phyloP scores from a whole-genome alignment of 495 filamentous ascomycete genomes.

The Gamarada debralockiae region DNA sequence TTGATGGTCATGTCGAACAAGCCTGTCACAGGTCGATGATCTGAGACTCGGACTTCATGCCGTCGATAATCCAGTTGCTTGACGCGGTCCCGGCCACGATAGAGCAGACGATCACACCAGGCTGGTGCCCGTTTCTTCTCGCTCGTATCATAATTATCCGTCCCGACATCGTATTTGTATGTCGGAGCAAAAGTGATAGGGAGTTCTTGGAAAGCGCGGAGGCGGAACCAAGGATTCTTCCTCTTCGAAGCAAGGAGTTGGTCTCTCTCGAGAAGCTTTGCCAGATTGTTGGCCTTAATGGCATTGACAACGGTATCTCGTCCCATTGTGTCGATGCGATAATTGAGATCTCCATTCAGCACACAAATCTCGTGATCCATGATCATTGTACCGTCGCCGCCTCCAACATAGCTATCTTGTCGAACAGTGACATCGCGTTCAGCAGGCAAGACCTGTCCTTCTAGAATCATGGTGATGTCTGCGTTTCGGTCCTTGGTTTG shows the following conservation, averaged over 20 bases:
- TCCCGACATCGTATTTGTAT: slow-evolving; percentile 97
- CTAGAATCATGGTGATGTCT: slow-evolving; percentile 87
- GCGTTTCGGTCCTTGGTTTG: slow-evolving; percentile 88
- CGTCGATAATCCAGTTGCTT: slow-evolving; percentile 83
- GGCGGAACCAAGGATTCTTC: slow-evolving; percentile 82
- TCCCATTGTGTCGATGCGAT: slow-evolving; percentile 96
- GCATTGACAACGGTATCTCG: slow-evolving; percentile 86
- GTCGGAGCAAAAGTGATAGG: slow-evolving; percentile 91
- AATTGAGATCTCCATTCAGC: slow-evolving; percentile 94
- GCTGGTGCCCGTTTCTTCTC: slow-evolving; percentile 96
- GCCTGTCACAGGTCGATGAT: slow-evolving; percentile 90
- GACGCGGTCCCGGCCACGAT: slow-evolving; percentile 76
- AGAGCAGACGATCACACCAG: slow-evolving; percentile 93
- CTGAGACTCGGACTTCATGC: slow-evolving; percentile 84
- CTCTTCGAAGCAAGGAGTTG: slow-evolving; percentile 83
- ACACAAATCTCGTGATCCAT: slow-evolving; percentile 96
- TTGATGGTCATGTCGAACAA: slow-evolving; percentile 78
- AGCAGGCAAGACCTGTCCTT: slow-evolving; percentile 64
- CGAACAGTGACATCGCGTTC: slow-evolving; percentile 57
- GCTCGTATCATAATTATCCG: slow-evolving; percentile 86
- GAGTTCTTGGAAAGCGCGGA: slow-evolving; percentile 80
- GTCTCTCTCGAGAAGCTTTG: slow-evolving; percentile 91
- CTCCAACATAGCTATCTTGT: slow-evolving; percentile 76
- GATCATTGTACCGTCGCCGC: slow-evolving; percentile 93
- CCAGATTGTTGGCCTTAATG: slow-evolving; percentile 71